Evolutionary conservation across 768 basidiomycete species (phyloP).

Genomic region (Xerocomellus chrysenteron): DNA sequence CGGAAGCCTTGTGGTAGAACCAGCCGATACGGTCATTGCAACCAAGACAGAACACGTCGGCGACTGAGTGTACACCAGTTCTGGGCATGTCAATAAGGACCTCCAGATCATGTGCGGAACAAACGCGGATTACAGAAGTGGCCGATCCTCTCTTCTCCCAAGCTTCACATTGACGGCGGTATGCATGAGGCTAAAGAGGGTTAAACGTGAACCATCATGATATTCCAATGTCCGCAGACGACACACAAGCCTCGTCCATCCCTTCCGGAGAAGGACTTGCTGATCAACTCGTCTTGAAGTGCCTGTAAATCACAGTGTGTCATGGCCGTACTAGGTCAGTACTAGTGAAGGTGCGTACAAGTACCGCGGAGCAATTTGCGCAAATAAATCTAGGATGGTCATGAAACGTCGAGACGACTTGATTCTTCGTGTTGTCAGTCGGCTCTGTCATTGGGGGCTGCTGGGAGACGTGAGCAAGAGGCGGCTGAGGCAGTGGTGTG

Average conservation of each 20-base stretch:
- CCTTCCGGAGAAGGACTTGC: conserved; percentile 80
- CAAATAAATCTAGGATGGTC: conserved; percentile 72
- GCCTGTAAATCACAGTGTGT: conserved; percentile 41
- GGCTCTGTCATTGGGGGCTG: conserved; percentile 20
- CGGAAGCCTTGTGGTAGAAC: conserved; percentile 80
- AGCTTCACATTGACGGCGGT: conserved; percentile 74
- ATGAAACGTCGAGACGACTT: conserved; percentile 60
- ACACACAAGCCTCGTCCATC: conserved; percentile 81
- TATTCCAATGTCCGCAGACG: not conserved
- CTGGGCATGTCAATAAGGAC: conserved; percentile 35
- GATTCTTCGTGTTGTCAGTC: conserved; percentile 47
- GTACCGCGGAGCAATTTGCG: conserved; percentile 63
- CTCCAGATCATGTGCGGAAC: not conserved
- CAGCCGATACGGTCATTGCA: conserved; percentile 80
- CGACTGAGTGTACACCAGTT: conserved; percentile 79
- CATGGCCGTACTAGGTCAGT: not conserved
- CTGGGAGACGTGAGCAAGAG: not conserved
- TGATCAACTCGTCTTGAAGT: conserved; percentile 81
- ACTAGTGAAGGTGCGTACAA: conserved; percentile 47
- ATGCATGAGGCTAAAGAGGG: conserved; percentile 60
- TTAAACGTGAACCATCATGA: not conserved
- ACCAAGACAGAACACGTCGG: conserved; percentile 76
- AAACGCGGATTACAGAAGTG: conserved; percentile 53
- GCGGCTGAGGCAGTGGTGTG: not conserved
- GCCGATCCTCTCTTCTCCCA: conserved; percentile 71